phyloP scores from a whole-genome alignment of 2,329 filamentous ascomycete species.

The Stagonosporopsis chrysanthemi region DNA sequence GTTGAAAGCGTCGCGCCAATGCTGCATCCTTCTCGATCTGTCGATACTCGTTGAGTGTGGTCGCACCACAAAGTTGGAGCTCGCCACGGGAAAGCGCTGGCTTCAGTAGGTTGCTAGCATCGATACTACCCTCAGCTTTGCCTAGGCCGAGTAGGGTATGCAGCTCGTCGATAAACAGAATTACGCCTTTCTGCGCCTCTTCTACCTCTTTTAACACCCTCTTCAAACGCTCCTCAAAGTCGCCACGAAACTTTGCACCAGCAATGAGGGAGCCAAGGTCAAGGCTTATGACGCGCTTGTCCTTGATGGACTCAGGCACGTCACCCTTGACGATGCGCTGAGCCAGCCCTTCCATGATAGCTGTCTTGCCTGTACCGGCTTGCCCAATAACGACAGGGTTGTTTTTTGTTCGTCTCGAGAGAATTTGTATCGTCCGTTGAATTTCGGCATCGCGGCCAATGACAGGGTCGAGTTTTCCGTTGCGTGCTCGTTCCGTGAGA shows the following conservation, averaged over 20 bases:
- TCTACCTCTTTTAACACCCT: slow-evolving; percentile 90
- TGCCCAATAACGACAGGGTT: slow-evolving; percentile 94
- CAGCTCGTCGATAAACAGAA: slow-evolving; percentile 93
- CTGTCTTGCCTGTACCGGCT: slow-evolving; percentile 92
- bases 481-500: slow-evolving; percentile 81
- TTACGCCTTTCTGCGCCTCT: slow-evolving; percentile 85
- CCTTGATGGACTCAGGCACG: slow-evolving; percentile 94
- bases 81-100: slow-evolving; percentile 92
- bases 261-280: slow-evolving; percentile 94
- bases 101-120: slow-evolving; percentile 93
- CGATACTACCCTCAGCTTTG: slow-evolving; percentile 94
- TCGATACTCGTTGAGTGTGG: slow-evolving; percentile 90
- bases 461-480: slow-evolving; percentile 92
- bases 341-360: slow-evolving; percentile 88
- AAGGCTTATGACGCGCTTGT: slow-evolving; percentile 86
- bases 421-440: slow-evolving; percentile 89
- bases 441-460: slow-evolving; percentile 94
- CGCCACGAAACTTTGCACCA: slow-evolving; percentile 92
- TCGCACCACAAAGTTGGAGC: slow-evolving; percentile 93
- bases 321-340: slow-evolving; percentile 90
- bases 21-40: slow-evolving; percentile 96
- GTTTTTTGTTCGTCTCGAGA: slow-evolving; percentile 93
- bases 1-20: slow-evolving; percentile 89
- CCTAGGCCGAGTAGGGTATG: slow-evolving; percentile 91
- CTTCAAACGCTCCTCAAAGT: slow-evolving; percentile 95